Conservation (phyloP, 169 alveolate genomes). For the Ichthyophthirius multifiliis region DNA sequence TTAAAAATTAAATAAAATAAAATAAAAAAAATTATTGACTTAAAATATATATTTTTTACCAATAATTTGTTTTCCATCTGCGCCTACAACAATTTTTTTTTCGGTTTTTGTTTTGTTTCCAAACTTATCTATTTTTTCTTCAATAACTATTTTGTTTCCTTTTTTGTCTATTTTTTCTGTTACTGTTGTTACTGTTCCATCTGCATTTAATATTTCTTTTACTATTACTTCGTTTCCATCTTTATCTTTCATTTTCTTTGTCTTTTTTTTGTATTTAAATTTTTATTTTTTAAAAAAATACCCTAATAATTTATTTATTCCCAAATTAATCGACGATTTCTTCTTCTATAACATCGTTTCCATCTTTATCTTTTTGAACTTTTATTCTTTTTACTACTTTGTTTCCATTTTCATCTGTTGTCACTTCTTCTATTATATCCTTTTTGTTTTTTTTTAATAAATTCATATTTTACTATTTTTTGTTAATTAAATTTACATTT, state of each 20-base stretch:
- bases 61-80: conserved; percentile 11
- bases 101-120: conserved; percentile 22
- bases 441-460: background rate
- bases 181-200: conserved; percentile 21
- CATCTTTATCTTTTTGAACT: conserved; percentile 39
- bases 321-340: conserved; percentile 32
- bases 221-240: conserved; percentile 33
- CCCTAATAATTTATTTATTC: conserved; percentile 12
- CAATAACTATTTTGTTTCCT: conserved; percentile 21
- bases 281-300: conserved; percentile 1
- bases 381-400: conserved; percentile 25
- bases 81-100: conserved; percentile 18
- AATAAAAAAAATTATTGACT: no score
- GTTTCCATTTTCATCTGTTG: conserved; percentile 33
- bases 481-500: background rate
- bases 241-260: conserved; percentile 14
- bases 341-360: conserved; percentile 41
- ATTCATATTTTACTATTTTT: background rate
- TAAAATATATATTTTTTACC: conserved; percentile 27
- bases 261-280: background rate
- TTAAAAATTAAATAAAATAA: background rate
- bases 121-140: conserved; percentile 25
- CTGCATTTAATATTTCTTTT: conserved; percentile 28
- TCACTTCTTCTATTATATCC: conserved; percentile 33
- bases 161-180: conserved; percentile 36